Evolutionary conservation across 1,284 basidiomycete species (phyloP).

Genomic region (Marasmius tenuissimus): DNA sequence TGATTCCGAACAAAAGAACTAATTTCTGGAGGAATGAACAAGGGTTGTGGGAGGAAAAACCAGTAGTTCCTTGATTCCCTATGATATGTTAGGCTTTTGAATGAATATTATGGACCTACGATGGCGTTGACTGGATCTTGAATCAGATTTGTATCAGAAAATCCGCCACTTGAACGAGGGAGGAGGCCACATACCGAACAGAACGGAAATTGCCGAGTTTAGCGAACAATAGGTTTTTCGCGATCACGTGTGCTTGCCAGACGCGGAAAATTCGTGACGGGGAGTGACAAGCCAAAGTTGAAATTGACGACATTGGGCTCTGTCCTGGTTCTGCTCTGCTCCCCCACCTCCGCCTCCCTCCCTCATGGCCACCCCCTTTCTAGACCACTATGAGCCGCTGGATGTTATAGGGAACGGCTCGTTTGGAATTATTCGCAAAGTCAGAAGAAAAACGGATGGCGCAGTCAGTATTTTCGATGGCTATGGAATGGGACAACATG

Average conservation of each 20-base stretch:
- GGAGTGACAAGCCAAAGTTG: background rate
- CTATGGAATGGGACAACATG: background rate
- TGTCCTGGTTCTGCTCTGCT: slow-evolving; percentile 7
- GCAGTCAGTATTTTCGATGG: slow-evolving; percentile 51
- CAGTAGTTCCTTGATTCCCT: slow-evolving; percentile 50
- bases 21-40: slow-evolving; percentile 40
- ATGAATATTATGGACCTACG: background rate
- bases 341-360: background rate
- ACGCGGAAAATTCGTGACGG: background rate
- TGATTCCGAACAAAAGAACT: slow-evolving; percentile 55
- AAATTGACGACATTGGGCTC: background rate
- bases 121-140: background rate
- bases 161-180: background rate
- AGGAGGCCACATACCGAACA: background rate
- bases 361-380: slow-evolving; percentile 37
- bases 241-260: background rate
- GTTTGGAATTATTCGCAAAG: slow-evolving; percentile 95
- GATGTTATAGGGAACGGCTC: slow-evolving; percentile 96
- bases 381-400: slow-evolving; percentile 83
- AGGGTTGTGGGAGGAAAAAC: slow-evolving; percentile 52
- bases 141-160: background rate
- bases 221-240: background rate
- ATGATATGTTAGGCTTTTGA: too few relatives aligned
- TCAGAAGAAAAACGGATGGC: slow-evolving; percentile 83
- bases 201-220: background rate